These are phyloP conservation scores for Botrytis sinoallii DNA, from an alignment of 2,329 filamentous ascomycete genomes.

Conservation along the genomic window DNA sequence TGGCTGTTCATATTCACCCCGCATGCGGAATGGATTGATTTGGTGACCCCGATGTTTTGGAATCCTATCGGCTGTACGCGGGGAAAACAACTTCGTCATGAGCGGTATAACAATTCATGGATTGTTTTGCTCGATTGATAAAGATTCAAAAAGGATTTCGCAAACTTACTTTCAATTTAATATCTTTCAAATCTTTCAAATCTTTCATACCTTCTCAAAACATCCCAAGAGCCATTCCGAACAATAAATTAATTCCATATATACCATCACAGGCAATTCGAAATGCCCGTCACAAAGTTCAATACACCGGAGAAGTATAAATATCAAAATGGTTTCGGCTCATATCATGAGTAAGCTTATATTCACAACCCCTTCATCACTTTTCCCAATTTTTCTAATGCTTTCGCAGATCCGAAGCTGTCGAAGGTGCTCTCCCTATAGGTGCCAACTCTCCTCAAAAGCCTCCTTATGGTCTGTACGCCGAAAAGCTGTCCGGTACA, in stretches of 20 bases:
- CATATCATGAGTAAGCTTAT: constrained; percentile 60
- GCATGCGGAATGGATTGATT: constrained; percentile 6
- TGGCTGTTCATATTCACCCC: background rate
- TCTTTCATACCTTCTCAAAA: background rate
- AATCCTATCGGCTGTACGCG: background rate
- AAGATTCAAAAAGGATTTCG: background rate
- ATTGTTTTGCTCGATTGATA: background rate
- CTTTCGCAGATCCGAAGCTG: constrained; percentile 55
- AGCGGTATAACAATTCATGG: background rate
- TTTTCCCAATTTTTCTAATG: constrained; percentile 24
- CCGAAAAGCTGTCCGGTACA: constrained; percentile 60
- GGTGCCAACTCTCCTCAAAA: constrained; percentile 69
- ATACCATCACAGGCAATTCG: background rate
- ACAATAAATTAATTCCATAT: background rate
- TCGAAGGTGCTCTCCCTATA: constrained; percentile 61
- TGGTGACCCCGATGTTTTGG: background rate
- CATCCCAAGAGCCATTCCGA: no score
- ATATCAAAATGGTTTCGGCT: constrained; percentile 66
- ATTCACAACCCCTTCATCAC: background rate
- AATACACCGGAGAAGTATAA: constrained; percentile 61
- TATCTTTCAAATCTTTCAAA: background rate
- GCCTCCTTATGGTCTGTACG: constrained; percentile 64
- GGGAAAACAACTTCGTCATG: background rate
- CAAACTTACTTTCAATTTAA: background rate
- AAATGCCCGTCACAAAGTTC: constrained; percentile 65